Evolutionary conservation across 495 filamentous ascomycete genomes (phyloP).

Genomic region (Neurospora sp.): DNA sequence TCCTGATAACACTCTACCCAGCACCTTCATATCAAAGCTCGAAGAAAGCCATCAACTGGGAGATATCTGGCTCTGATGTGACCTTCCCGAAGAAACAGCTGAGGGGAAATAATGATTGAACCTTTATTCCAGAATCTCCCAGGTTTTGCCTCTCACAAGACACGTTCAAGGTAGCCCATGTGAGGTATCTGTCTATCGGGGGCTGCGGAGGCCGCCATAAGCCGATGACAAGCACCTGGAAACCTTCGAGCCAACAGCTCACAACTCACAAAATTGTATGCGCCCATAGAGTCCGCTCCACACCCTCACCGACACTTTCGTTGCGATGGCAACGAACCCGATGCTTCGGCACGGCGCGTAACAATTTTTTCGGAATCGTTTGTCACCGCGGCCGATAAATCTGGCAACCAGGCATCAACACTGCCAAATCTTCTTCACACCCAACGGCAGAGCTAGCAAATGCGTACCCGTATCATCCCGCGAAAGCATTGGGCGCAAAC

Average conservation of each 20-base stretch:
- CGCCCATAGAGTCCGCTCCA: not conserved
- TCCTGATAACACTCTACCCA: not conserved
- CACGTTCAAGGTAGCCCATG: not conserved
- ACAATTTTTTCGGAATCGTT: not conserved
- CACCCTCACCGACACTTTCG: not conserved
- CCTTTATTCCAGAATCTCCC: not conserved
- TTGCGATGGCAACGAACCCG: not conserved
- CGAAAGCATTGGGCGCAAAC: not conserved
- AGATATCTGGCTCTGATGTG: not conserved
- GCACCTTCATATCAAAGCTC: not conserved
- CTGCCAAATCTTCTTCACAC: not conserved
- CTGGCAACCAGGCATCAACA: not conserved
- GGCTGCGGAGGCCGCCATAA: not conserved
- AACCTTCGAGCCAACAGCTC: not conserved
- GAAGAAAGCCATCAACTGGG: not conserved
- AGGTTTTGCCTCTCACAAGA: not conserved
- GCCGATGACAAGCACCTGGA: not conserved
- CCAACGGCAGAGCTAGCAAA: not conserved
- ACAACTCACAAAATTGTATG: not conserved
- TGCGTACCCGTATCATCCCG: not conserved
- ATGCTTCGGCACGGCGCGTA: not conserved
- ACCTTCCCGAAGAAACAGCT: not conserved
- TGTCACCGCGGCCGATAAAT: not conserved
- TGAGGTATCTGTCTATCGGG: not conserved
- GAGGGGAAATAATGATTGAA: not conserved